phyloP scores from a whole-genome alignment of 2,329 filamentous ascomycete species.

The Fusarium tupiense region DNA sequence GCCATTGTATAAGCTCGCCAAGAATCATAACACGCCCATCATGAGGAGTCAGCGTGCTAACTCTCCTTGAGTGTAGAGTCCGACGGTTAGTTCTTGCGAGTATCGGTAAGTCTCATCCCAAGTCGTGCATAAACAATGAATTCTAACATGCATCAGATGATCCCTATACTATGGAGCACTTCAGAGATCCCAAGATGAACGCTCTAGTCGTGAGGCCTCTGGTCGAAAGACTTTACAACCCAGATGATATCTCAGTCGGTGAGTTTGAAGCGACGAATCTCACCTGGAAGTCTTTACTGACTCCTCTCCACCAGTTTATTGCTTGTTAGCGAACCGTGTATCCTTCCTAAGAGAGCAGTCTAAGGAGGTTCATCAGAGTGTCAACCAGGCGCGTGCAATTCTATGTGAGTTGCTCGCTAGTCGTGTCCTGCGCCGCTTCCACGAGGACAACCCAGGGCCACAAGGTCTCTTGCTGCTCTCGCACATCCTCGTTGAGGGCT shows the following conservation, averaged over 20 bases:
- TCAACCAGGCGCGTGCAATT: constrained; percentile 73
- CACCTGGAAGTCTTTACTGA: not conserved
- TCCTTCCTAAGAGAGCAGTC: constrained; percentile 75
- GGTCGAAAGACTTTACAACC: constrained; percentile 73
- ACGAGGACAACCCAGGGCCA: constrained; percentile 72
- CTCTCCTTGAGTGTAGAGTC: constrained; percentile 41
- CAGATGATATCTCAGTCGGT: constrained; percentile 72
- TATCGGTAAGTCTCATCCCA: constrained; percentile 32
- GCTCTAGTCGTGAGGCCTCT: constrained; percentile 72
- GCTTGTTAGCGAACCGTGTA: constrained; percentile 74
- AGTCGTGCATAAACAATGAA: not conserved
- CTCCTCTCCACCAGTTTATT: constrained; percentile 65
- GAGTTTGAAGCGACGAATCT: constrained; percentile 32
- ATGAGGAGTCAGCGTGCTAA: constrained; percentile 33
- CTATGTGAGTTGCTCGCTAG: constrained; percentile 76
- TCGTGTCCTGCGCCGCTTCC: constrained; percentile 72
- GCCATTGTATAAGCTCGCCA: not conserved
- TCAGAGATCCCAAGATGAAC: constrained; percentile 74
- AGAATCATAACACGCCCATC: not conserved
- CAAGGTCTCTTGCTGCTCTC: constrained; percentile 71
- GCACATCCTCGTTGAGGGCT: constrained; percentile 75
- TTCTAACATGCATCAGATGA: constrained; percentile 46
- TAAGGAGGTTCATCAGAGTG: constrained; percentile 73
- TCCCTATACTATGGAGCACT: constrained; percentile 65
- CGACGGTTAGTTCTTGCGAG: constrained; percentile 43